Base-by-base conservation (phyloP, 495 filamentous ascomycete species). In the Neurospora sp. region DNA sequence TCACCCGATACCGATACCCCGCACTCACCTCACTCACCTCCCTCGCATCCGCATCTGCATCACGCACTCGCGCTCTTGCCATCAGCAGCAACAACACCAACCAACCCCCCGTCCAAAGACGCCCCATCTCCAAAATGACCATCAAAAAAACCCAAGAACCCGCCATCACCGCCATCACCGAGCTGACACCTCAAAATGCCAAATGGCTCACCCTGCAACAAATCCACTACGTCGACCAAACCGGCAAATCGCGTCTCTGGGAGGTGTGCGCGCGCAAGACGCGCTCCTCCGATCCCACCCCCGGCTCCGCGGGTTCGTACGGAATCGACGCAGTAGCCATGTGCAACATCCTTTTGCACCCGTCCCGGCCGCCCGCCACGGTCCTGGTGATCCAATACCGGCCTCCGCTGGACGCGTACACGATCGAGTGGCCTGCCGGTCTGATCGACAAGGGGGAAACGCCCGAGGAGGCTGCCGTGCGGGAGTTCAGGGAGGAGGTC, bases 401-500 rank as follows among this genome's bases (percentile, higher is more conserved):
- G 14, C 94, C 94, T 0, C 94, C 94, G 0, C 86, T 96, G 31
- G 89, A 91, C 76, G 89, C 90, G 42, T 87, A 91, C 69, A 89
- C 89, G 41, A 89, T 97, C 70, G 94, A 97, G 79, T 89, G 94
- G 70, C 94, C 94, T 0, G 94, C 94, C 0, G 94, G 94, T 0
- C 80, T 97, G 10, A 87, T 97, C 38, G 94, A 97, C 82, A 89
- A 87, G 10, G 88, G 87, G 16, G 94, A 97, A 80, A 91, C 88
- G 12, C 87, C 92, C 3, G 92, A 94, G 79, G 80, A 91, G 76
- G 93, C 92, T 71, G 94, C 94, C 0, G 88, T 96, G 42, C 84
- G 94, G 46, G 94, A 97, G 80, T 88, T 98, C 73, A 91, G 88
- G 75, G 94, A 98, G 83, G 94, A 98, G 82, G 97, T 93, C 5